Conservation (phyloP, 2,329 filamentous ascomycete genomes). For the Aspergillus pseudotamarii region DNA sequence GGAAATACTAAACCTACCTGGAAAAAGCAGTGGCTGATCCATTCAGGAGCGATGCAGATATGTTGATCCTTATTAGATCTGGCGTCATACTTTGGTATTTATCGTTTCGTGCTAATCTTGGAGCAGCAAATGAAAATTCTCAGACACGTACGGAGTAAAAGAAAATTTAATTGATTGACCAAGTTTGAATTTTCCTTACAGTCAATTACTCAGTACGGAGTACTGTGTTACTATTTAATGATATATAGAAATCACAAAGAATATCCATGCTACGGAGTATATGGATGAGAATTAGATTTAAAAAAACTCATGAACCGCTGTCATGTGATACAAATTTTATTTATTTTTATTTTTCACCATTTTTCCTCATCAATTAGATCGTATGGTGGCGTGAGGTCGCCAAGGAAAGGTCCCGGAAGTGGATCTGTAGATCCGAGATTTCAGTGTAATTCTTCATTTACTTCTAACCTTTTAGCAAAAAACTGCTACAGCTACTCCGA, state of each 20-base stretch:
- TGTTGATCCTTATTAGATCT: slow-evolving; percentile 13
- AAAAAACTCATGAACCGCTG: not conserved
- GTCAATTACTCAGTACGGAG: not conserved
- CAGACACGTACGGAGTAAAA: not conserved
- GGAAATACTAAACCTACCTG: too few relatives aligned
- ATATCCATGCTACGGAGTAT: not conserved
- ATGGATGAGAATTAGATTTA: not conserved
- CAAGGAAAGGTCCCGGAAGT: not conserved
- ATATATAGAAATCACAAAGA: not conserved
- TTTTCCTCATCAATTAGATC: not conserved
- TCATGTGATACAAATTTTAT: not conserved
- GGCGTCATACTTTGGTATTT: not conserved
- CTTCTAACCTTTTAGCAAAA: too few relatives aligned
- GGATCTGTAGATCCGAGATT: not conserved
- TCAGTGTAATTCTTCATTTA: too few relatives aligned
- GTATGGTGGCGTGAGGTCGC: not conserved
- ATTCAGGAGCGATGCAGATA: slow-evolving; percentile 1
- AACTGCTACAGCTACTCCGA: not conserved
- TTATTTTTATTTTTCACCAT: not conserved
- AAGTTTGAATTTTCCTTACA: not conserved
- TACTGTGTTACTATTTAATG: too few relatives aligned
- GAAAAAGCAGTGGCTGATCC: not conserved
- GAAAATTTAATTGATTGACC: not conserved
- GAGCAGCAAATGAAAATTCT: not conserved
- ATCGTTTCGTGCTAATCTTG: not conserved